Conservation (phyloP, 768 basidiomycete genomes). For the Cystobasidium ongulense region DNA sequence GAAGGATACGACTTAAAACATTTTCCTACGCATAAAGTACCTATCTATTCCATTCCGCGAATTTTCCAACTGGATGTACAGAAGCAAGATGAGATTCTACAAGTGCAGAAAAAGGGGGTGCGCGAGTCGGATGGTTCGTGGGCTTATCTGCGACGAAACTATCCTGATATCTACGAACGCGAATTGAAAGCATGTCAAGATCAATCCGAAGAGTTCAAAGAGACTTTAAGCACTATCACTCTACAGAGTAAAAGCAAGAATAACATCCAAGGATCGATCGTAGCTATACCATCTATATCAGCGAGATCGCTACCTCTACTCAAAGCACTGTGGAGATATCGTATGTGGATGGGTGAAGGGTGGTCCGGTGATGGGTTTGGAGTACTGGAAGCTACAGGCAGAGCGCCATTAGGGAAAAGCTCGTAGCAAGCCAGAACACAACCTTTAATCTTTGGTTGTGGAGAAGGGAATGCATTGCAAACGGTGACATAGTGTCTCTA, state of each 20-base stretch:
- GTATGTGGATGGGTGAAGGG: conserved; percentile 24
- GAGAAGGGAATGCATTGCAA: too few relatives aligned
- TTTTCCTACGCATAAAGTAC: conserved; percentile 4
- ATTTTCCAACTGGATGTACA: not conserved
- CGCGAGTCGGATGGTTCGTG: not conserved
- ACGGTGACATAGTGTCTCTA: too few relatives aligned
- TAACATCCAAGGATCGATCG: not conserved
- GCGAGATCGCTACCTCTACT: not conserved
- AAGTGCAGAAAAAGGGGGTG: not conserved
- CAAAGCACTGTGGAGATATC: conserved; percentile 23
- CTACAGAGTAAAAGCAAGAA: not conserved
- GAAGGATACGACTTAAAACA: not conserved
- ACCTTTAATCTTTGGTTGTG: too few relatives aligned
- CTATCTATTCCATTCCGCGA: not conserved
- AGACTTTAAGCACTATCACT: not conserved
- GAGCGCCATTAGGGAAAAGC: not conserved
- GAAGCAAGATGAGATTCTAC: not conserved
- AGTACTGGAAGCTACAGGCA: conserved; percentile 7
- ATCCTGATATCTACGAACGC: conserved; percentile 9
- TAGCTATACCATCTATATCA: not conserved
- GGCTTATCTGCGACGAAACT: not conserved
- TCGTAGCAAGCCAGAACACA: not conserved
- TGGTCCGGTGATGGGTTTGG: conserved; percentile 23
- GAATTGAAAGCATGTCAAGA: not conserved
- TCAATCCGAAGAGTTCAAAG: not conserved